Percentiles rank a stretch among this genome's conserved stretches.
Evolutionary conservation across 495 filamentous ascomycete species (phyloP).

Genomic region (Podospora pseudoanserina): DNA sequence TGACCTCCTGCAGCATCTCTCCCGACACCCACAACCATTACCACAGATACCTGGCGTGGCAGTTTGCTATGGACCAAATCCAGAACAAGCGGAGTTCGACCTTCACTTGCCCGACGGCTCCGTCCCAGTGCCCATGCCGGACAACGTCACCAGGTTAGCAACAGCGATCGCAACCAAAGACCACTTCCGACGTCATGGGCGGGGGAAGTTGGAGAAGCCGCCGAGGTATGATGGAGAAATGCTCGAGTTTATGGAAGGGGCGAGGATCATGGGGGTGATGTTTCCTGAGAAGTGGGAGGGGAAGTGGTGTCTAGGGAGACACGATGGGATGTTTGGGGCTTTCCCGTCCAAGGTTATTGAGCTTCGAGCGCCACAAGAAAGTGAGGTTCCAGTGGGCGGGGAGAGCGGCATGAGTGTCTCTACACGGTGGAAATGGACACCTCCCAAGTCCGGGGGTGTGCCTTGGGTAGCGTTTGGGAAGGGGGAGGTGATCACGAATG

Average conservation of each 20-base stretch:
- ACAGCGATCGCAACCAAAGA: constrained; percentile 33
- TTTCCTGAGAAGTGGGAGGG: constrained; percentile 46
- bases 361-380: constrained; percentile 32
- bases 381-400: constrained; percentile 30
- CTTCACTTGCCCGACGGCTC: constrained; percentile 39
- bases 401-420: constrained; percentile 34
- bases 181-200: constrained; percentile 32
- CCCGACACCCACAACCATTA: constrained; percentile 39
- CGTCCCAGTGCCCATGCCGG: constrained; percentile 31
- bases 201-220: constrained; percentile 32
- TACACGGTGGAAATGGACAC: constrained; percentile 44
- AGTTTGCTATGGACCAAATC: constrained; percentile 35
- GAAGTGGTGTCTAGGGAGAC: constrained; percentile 44
- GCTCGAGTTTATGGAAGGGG: constrained; percentile 44
- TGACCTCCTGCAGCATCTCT: constrained; percentile 34
- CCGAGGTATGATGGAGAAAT: constrained; percentile 35
- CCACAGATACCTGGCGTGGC: constrained; percentile 35
- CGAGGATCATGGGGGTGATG: constrained; percentile 41
- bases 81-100: constrained; percentile 36
- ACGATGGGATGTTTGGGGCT: constrained; percentile 43
- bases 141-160: constrained; percentile 32
- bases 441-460: constrained; percentile 17
- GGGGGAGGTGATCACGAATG: constrained; percentile 41
- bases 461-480: constrained; percentile 43
- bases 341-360: constrained; percentile 39